Percentiles rank a stretch among this genome's conserved stretches.
Conservation (phyloP, 129 eudicot genomes). For the Mikania micrantha region DNA sequence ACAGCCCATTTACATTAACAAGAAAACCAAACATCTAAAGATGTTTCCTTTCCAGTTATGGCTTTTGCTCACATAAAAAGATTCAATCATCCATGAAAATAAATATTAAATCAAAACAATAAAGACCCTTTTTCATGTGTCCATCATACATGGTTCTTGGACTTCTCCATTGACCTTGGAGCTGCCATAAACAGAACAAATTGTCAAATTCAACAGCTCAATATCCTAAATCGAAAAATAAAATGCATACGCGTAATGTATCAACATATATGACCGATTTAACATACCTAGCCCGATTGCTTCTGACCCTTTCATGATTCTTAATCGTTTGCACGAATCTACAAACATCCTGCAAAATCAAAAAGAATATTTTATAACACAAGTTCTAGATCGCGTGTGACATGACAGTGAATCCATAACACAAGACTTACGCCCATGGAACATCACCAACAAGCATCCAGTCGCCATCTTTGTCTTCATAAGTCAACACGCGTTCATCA, state of each 20-base stretch:
- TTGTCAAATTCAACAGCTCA: neutral
- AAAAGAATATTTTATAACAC: slow-evolving; percentile 1
- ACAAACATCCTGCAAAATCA: slow-evolving; percentile 67
- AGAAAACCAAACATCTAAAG: slow-evolving; percentile 31
- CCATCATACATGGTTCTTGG: slow-evolving; percentile 26
- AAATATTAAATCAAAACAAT: neutral
- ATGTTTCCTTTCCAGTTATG: slow-evolving; percentile 30
- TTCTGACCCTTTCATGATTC: slow-evolving; percentile 96
- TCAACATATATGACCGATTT: neutral
- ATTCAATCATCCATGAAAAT: slow-evolving; percentile 19
- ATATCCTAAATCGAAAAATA: neutral
- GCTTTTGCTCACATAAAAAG: slow-evolving; percentile 9
- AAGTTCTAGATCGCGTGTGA: neutral
- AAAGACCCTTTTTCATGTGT: slow-evolving; percentile 12
- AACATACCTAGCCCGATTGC: slow-evolving; percentile 89
- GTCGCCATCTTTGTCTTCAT: slow-evolving; percentile 93
- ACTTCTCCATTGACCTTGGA: slow-evolving; percentile 68
- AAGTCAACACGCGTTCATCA: slow-evolving; percentile 78
- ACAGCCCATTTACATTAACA: slow-evolving; percentile 16
- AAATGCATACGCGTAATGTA: slow-evolving; percentile 3
- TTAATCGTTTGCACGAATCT: slow-evolving; percentile 73
- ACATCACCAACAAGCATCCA: slow-evolving; percentile 99
- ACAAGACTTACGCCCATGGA: slow-evolving; percentile 85
- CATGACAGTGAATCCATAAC: too few relatives aligned
- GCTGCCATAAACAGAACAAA: slow-evolving; percentile 38